Evolutionary conservation across 495 filamentous ascomycete genomes (phyloP), one percentile per base, ranked within the genome.

Genomic region (Endocarpon pusillum): DNA sequence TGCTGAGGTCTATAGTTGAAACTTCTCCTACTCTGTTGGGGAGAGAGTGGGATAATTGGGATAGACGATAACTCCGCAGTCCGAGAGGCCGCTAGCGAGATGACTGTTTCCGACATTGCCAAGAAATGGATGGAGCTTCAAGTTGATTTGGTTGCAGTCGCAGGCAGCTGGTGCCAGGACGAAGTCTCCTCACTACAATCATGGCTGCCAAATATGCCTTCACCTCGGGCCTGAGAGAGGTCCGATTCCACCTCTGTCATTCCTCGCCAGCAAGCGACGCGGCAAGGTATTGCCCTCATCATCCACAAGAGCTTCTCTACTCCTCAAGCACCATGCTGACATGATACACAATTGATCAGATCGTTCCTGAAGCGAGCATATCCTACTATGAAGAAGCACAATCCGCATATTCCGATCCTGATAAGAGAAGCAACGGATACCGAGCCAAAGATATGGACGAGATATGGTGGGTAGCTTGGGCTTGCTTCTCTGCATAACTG

Each of bases 311-410:
- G 21, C 15, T 36, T 34, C 34, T 28, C 5, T 4, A 10, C 15
- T 35, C 16, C 1, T 24, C 12, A 21, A 8, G 8, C 11, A 18
- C 29, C 29, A 18, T 32, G 8, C 29, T 18, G 11, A n/a, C 29
- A 32, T 18, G 28, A 25, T 18, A 22, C 9, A 7, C 27, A 19
- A 25, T 17, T 47, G 22, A 44, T 35, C 8, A 97, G 89, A 55
- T 71, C 78, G 9, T 97, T 97, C 66, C 64, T 97, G 32, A 74
- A 75, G 38, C 73, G 79, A 54, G 81, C 86, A 36, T 97, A 97
- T 59, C 91, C 89, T 4, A 86, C 81, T 45, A 96, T 97, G 87
- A 97, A 97, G 72, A 91, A 92, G 69, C 76, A 89, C 66, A 96
- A 97, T 61, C 89, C 89, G 7, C 60, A 83, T 54, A 93, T 71